phyloP scores from a whole-genome alignment of 805 yeast genomes.

The Nakazawaea wyomingensis region DNA sequence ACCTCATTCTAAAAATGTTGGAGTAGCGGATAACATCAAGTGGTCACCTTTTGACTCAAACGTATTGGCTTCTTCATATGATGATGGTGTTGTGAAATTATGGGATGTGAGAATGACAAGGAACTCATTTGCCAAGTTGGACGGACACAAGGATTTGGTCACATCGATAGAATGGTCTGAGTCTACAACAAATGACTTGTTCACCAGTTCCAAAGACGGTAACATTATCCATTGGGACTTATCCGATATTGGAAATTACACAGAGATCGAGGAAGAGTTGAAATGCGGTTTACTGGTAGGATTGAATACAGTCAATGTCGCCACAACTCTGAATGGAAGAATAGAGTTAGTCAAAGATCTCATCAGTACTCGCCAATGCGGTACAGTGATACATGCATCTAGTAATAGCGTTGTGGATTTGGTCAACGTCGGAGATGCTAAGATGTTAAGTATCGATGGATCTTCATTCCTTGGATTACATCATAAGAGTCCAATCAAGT shows the following conservation, averaged over 20 bases:
- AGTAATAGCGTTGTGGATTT: slow-evolving; percentile 43
- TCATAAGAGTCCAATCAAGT: slow-evolving; percentile 15
- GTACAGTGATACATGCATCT: slow-evolving; percentile 58
- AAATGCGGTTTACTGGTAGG: slow-evolving; percentile 45
- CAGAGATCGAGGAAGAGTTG: slow-evolving; percentile 13
- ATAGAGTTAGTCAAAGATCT: slow-evolving; percentile 23
- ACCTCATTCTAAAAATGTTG: slow-evolving; percentile 29
- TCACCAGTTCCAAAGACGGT: slow-evolving; percentile 62
- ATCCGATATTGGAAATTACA: slow-evolving; percentile 22
- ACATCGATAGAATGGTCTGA: slow-evolving; percentile 56
- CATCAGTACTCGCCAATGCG: slow-evolving; percentile 46
- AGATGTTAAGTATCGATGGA: slow-evolving; percentile 49
- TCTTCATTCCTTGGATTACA: slow-evolving; percentile 56
- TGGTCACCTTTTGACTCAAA: slow-evolving; percentile 64
- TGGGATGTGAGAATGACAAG: slow-evolving; percentile 71
- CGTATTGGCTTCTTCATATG: slow-evolving; percentile 59
- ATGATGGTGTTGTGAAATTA: slow-evolving; percentile 48
- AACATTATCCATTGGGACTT: slow-evolving; percentile 65
- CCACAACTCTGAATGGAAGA: slow-evolving; percentile 25
- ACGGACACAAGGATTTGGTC: slow-evolving; percentile 52
- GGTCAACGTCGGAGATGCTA: slow-evolving; percentile 33
- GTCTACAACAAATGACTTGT: slow-evolving; percentile 28
- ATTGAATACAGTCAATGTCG: slow-evolving; percentile 33
- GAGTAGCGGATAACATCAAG: slow-evolving; percentile 38
- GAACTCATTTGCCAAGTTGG: slow-evolving; percentile 44